phyloP scores from a whole-genome alignment of 228 moss, liverwort and hornwort species.

The Sphagnum fallax region DNA sequence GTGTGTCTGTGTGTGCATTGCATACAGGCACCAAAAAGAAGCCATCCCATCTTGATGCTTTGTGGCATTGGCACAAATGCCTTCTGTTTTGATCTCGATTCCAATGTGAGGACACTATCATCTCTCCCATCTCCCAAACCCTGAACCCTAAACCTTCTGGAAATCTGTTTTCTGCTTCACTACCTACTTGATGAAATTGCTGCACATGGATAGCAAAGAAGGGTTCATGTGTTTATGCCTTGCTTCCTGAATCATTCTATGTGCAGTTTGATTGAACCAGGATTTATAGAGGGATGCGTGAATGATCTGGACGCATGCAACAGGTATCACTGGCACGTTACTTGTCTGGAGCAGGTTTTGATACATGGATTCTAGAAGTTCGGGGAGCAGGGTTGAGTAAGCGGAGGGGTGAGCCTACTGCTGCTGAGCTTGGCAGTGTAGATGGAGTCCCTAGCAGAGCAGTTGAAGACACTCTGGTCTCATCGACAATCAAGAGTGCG shows the following conservation, averaged over 20 bases:
- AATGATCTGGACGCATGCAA: conserved; percentile 1
- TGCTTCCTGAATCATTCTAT: too few relatives aligned
- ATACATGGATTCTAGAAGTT: conserved; percentile 96
- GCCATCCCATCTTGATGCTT: conserved; percentile 82
- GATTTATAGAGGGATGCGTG: too few relatives aligned
- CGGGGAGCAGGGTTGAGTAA: conserved; percentile 91
- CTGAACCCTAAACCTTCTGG: too few relatives aligned
- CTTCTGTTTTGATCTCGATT: conserved; percentile 78
- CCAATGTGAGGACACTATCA: conserved; percentile 45
- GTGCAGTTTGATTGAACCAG: too few relatives aligned
- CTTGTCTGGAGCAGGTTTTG: conserved; percentile 90
- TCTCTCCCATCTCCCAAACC: not conserved
- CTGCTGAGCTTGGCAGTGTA: conserved; percentile 30
- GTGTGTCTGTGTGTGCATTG: too few relatives aligned
- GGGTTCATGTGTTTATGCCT: too few relatives aligned
- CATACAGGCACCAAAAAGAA: conserved; percentile 65
- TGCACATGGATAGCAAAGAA: too few relatives aligned
- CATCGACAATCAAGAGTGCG: conserved; percentile 38
- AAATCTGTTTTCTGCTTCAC: too few relatives aligned
- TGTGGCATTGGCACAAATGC: conserved; percentile 97
- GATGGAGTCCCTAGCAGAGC: conserved; percentile 27
- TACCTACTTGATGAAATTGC: too few relatives aligned
- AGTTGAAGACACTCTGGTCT: conserved; percentile 30
- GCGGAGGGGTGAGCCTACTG: conserved; percentile 60
- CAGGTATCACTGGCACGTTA: conserved; percentile 93